A percentile compares a stretch with the other conserved stretches of the same genome.
Evolutionary conservation across 495 filamentous ascomycete genomes (phyloP).

Genomic region (Xylaria curta): DNA sequence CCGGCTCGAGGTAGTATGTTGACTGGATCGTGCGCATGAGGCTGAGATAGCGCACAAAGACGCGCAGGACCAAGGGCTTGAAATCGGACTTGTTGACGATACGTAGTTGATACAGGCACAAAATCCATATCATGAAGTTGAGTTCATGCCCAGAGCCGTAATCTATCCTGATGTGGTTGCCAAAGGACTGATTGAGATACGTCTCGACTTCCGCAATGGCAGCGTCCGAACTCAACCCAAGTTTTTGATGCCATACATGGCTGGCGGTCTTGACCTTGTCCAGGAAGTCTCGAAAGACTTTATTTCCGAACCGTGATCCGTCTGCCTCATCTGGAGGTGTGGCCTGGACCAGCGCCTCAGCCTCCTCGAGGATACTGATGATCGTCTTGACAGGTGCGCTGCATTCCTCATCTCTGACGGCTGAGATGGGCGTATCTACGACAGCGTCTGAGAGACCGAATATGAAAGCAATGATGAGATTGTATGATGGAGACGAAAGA

Average conservation of each 20-base stretch:
- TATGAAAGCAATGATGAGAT: slow-evolving; percentile 79
- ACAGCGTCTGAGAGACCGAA: slow-evolving; percentile 86
- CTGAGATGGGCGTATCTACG: slow-evolving; percentile 73
- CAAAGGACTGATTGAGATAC: slow-evolving; percentile 84
- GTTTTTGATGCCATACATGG: slow-evolving; percentile 63
- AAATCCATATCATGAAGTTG: slow-evolving; percentile 93
- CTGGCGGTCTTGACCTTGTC: slow-evolving; percentile 67
- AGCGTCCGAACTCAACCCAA: slow-evolving; percentile 58
- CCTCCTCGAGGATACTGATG: slow-evolving; percentile 70
- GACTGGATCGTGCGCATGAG: slow-evolving; percentile 84
- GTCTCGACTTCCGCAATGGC: slow-evolving; percentile 73
- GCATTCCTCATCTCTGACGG: slow-evolving; percentile 59
- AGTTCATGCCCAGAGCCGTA: slow-evolving; percentile 97
- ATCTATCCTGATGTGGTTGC: slow-evolving; percentile 87
- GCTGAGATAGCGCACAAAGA: slow-evolving; percentile 81
- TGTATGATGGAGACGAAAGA: slow-evolving; percentile 76
- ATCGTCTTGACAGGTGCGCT: slow-evolving; percentile 67
- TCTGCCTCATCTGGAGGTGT: slow-evolving; percentile 84
- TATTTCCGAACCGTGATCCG: slow-evolving; percentile 93
- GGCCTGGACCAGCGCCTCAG: slow-evolving; percentile 64
- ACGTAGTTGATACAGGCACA: slow-evolving; percentile 84
- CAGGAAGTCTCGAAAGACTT: slow-evolving; percentile 82
- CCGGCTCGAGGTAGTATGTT: slow-evolving; percentile 94
- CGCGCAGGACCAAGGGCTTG: slow-evolving; percentile 69
- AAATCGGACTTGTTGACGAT: slow-evolving; percentile 71